phyloP scores from a whole-genome alignment of 176 grass and related monocot species.

The Cenchrus fungigraminus region DNA sequence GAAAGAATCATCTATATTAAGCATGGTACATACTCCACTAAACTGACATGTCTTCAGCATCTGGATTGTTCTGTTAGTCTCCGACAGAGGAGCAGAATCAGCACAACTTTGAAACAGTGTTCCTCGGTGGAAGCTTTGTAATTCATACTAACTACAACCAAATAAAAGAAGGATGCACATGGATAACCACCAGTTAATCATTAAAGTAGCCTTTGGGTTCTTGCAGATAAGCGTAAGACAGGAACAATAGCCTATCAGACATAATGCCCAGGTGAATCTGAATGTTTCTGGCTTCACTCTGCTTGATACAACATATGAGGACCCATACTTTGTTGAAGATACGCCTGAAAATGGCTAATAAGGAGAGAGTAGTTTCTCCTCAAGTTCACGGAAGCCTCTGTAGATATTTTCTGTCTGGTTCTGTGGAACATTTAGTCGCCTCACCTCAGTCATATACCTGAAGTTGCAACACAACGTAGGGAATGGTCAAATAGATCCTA shows the following conservation, averaged over 20 bases:
- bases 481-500: not conserved
- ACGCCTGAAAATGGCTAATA: conserved; percentile 39
- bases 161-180: not conserved
- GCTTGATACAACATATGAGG: conserved; percentile 48
- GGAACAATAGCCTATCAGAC: not conserved
- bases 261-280: conserved; percentile 29
- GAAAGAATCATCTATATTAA: conserved; percentile 1
- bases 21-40: not conserved
- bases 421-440: conserved; percentile 75
- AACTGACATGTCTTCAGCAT: not conserved
- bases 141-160: not conserved
- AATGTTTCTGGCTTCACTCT: conserved; percentile 25
- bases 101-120: not conserved
- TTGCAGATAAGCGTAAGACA: conserved; percentile 27
- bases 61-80: not conserved
- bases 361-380: conserved; percentile 66
- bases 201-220: conserved; percentile 9
- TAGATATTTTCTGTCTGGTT: conserved; percentile 79
- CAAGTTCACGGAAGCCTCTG: conserved; percentile 75
- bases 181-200: not conserved
- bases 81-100: not conserved
- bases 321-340: not conserved
- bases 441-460: conserved; percentile 94
- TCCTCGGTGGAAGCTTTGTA: not conserved
- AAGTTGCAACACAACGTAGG: conserved; percentile 27